These are phyloP conservation scores for Buddleja alternifolia DNA, from an alignment of 257 asterid genomes.

Conservation along the genomic window DNA sequence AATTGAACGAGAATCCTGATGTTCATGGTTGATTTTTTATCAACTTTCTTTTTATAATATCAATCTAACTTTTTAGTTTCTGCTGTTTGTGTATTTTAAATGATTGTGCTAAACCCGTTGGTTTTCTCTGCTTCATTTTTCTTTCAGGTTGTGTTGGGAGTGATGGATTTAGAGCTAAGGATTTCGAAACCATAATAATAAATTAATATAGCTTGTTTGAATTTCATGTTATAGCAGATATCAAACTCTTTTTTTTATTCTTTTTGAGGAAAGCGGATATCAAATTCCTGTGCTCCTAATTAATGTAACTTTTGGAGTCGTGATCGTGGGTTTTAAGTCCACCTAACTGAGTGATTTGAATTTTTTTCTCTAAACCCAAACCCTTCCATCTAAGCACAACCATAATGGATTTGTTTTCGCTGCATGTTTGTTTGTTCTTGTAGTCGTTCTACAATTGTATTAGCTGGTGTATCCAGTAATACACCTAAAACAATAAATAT, in stretches of 20 bases:
- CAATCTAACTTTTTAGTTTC: background rate
- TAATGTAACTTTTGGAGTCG: too few species aligned
- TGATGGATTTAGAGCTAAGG: too few species aligned
- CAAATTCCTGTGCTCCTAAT: too few species aligned
- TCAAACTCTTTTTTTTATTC: too few species aligned
- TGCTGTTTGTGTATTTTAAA: background rate
- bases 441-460: background rate
- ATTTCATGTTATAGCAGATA: too few species aligned
- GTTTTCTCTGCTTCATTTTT: background rate
- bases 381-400: too few species aligned
- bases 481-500: background rate
- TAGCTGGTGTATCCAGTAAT: background rate
- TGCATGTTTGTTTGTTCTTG: conserved; percentile 4
- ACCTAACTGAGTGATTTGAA: too few species aligned
- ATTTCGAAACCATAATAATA: too few species aligned
- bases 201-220: too few species aligned
- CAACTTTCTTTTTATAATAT: background rate
- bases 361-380: too few species aligned
- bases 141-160: background rate
- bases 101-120: background rate
- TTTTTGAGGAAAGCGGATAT: too few species aligned
- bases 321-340: too few species aligned
- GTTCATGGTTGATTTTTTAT: conserved; percentile 76
- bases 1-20: conserved; percentile 78
- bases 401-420: background rate